Base-by-base conservation (phyloP, 768 basidiomycete species). In the Phaeotremella skinneri region DNA sequence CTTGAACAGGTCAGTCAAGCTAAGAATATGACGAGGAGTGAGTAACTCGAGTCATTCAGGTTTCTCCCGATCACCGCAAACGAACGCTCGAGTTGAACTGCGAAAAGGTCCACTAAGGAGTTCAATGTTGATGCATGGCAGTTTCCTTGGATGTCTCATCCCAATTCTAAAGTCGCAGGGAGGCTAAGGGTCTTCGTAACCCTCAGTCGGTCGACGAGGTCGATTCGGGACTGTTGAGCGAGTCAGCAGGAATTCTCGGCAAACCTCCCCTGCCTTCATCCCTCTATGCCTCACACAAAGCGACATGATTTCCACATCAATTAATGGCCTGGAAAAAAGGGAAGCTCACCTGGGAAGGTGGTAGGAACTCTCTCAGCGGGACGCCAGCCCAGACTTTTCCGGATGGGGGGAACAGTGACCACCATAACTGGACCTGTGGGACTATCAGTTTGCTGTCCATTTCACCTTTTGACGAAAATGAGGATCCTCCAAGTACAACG, bases 381-480 rank as follows among this genome's bases (percentile, higher is more conserved):
- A 64, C 81, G 81, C 64, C 85, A 90, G 20, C 91, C 91, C 69
- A 88, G 78, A n/a, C 80, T 79, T 68, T 83, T 81, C 56, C 89
- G 87, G 63, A 92, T 82, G 20, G 90, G 88, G n/a, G 91, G 91
- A 17, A 92, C 82, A 41, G 81, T 79, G 42, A 89, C 64, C 42
- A 86, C 86, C 77, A 91, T 79, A 25, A 86, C 79, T 11, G 91
- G 91, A 1, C 91, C 91, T 67, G 45, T 37, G 3, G n/a, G 32
- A 32, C 29, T 11, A n/a, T 41, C 49, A 47, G 39, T 23, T 21
- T 30, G 14, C 16, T 4, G n/a, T n/a, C n/a, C n/a, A n/a, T n/a
- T n/a, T n/a, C n/a, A n/a, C n/a, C n/a, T n/a, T n/a, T n/a, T n/a
- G n/a, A n/a, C n/a, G n/a, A n/a, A n/a, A n/a, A n/a, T n/a, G n/a